Evolutionary conservation across 2,329 filamentous ascomycete genomes (phyloP).

Genomic region (Cladosporium phlei): DNA sequence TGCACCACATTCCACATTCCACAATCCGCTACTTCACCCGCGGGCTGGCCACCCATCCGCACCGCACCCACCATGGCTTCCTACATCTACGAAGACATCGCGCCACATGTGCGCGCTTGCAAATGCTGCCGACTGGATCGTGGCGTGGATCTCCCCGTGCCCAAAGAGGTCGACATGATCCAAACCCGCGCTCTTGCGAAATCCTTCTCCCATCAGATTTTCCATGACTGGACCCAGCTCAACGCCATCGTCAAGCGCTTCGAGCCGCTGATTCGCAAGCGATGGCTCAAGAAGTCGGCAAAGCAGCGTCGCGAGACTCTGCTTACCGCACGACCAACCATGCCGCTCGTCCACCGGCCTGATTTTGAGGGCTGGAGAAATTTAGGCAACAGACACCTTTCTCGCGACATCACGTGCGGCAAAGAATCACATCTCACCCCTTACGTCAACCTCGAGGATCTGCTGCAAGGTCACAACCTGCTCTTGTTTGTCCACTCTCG

Average conservation of each 20-base stretch:
- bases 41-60: too few species aligned
- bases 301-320: conserved; percentile 45
- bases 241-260: conserved; percentile 46
- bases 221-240: conserved; percentile 34
- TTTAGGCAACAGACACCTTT: conserved; percentile 15
- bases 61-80: conserved; percentile 17
- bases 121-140: conserved; percentile 22
- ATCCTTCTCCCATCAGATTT: conserved; percentile 29
- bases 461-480: conserved; percentile 42
- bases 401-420: conserved; percentile 16
- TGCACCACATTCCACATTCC: too few species aligned
- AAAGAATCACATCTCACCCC: conserved; percentile 47
- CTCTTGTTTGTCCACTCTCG: conserved; percentile 51
- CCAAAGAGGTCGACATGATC: conserved; percentile 16
- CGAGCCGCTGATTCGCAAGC: conserved; percentile 48
- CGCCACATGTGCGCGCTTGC: conserved; percentile 21
- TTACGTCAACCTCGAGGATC: conserved; percentile 55
- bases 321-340: conserved; percentile 46
- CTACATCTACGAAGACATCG: conserved; percentile 20
- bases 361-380: conserved; percentile 42
- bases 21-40: too few species aligned
- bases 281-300: conserved; percentile 53
- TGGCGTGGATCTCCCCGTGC: conserved; percentile 22
- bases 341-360: conserved; percentile 48
- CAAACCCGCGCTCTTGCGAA: conserved; percentile 23